Evolutionary conservation across 2,329 filamentous ascomycete genomes (phyloP).

Genomic region (Onygenales sp.): DNA sequence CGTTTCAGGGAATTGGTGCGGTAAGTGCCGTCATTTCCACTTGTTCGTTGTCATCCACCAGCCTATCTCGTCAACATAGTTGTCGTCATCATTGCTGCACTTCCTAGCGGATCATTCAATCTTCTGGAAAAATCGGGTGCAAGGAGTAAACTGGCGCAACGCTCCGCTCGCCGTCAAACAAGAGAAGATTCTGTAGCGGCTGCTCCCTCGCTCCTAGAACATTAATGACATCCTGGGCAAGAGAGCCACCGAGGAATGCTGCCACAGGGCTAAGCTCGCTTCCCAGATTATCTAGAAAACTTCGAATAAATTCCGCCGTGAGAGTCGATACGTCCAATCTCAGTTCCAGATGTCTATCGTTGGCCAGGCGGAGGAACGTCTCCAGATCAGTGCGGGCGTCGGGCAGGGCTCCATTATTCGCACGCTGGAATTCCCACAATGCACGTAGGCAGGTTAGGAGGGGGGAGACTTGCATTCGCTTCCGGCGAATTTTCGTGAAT

Average conservation of each 20-base stretch:
- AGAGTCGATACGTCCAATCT: slow-evolving; percentile 59
- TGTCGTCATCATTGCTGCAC: too few species aligned
- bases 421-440: slow-evolving; percentile 74
- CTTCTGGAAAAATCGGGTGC: slow-evolving; percentile 51
- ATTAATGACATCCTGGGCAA: slow-evolving; percentile 96
- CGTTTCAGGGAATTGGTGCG: too few species aligned
- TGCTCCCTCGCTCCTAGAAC: slow-evolving; percentile 85
- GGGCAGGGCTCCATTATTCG: slow-evolving; percentile 46
- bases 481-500: slow-evolving; percentile 56
- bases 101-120: not conserved
- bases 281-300: slow-evolving; percentile 77
- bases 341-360: slow-evolving; percentile 66
- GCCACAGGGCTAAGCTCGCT: slow-evolving; percentile 78
- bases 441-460: slow-evolving; percentile 78
- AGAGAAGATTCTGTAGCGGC: slow-evolving; percentile 86
- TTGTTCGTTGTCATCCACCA: too few species aligned
- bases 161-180: slow-evolving; percentile 80
- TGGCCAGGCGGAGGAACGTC: slow-evolving; percentile 67
- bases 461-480: slow-evolving; percentile 66
- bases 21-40: too few species aligned
- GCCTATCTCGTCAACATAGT: too few species aligned
- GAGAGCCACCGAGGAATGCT: slow-evolving; percentile 77
- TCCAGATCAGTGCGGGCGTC: slow-evolving; percentile 56
- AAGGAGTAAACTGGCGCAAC: slow-evolving; percentile 72
- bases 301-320: slow-evolving; percentile 62